These are phyloP conservation scores for Cephalotrichum gorgonifer DNA, from an alignment of 2,329 filamentous ascomycete genomes.

Conservation along the genomic window DNA sequence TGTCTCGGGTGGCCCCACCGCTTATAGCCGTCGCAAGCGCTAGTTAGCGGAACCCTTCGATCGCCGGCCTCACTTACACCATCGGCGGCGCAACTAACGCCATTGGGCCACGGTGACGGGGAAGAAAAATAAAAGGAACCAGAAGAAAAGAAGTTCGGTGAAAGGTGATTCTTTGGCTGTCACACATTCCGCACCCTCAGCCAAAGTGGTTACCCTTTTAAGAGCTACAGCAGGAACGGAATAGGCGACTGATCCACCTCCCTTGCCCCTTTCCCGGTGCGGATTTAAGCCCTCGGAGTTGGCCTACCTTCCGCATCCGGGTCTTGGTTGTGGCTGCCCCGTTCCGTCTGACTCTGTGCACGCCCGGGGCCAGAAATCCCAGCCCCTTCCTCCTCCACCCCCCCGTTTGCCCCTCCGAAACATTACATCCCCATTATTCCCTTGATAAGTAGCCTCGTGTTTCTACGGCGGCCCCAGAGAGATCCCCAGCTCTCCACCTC, in stretches of 20 bases:
- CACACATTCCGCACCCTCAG: background rate
- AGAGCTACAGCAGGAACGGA: no score
- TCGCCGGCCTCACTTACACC: constrained; percentile 1
- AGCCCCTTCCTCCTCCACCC: no score
- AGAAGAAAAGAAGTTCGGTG: background rate
- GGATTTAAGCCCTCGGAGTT: background rate
- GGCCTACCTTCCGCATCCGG: background rate
- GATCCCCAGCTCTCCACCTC: background rate
- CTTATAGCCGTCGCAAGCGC: no score
- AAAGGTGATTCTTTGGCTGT: background rate
- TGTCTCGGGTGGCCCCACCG: constrained; percentile 1
- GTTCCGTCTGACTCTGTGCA: background rate
- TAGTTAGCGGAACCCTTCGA: no score
- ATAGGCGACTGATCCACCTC: no score
- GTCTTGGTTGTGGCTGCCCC: background rate
- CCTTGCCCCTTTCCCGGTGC: no score
- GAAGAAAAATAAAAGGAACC: background rate
- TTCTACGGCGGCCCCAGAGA: background rate
- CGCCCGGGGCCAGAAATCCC: background rate
- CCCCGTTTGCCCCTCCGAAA: no score
- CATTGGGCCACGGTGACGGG: background rate
- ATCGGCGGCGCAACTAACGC: constrained; percentile 4
- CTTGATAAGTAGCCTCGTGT: background rate
- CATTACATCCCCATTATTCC: background rate
- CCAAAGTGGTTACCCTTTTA: no score